Evolutionary conservation across 805 yeast species (phyloP), one percentile per base, ranked within the genome.

Genomic region (Saccharomycodes ludwigii): DNA sequence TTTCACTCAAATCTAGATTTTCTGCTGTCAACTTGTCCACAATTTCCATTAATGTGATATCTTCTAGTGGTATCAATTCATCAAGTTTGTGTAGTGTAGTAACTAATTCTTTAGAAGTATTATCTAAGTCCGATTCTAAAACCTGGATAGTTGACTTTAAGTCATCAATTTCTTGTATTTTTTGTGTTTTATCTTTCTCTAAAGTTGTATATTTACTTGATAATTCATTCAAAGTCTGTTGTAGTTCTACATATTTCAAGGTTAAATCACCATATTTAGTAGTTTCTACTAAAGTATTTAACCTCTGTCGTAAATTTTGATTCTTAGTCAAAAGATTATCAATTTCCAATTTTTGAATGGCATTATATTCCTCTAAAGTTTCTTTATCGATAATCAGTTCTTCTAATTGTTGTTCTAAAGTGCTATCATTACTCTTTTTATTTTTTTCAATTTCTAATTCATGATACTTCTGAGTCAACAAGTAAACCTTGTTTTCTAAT

Each of bases 401-500:
- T 33, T 58, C 65, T n/a, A 54, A 31, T 5, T 45, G 50, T 32
- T 46, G 61, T 18, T 54, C 57, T 17, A 66, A 40, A 4, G 40
- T 44, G 2, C 46, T 46, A 34, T 61, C 61, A 23, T 58, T 49
- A 9, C 26, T 21, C 21, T 53, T 47, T 8, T 66, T 33, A 3
- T 32, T 25, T 4, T 35, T 4, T 12, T 12, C 20, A 20, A 32
- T 6, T 24, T 18, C 25, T 23, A 34, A 9, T 24, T 28, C 23
- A 10, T 18, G 4, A 22, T 32, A 16, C 12, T 56, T 54, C 0
- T 40, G 39, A 6, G 49, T 47, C 35, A 63, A 35, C 0, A 23
- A 35, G 26, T 59, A 59, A 1, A 72, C 45, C 39, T 73, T 72
- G 5, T 42, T 42, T 38, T 73, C 76, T 12, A 75, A 53, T 26